These are phyloP conservation scores for Penicillium roqueforti DNA, from an alignment of 495 filamentous ascomycete genomes.

Conservation along the genomic window DNA sequence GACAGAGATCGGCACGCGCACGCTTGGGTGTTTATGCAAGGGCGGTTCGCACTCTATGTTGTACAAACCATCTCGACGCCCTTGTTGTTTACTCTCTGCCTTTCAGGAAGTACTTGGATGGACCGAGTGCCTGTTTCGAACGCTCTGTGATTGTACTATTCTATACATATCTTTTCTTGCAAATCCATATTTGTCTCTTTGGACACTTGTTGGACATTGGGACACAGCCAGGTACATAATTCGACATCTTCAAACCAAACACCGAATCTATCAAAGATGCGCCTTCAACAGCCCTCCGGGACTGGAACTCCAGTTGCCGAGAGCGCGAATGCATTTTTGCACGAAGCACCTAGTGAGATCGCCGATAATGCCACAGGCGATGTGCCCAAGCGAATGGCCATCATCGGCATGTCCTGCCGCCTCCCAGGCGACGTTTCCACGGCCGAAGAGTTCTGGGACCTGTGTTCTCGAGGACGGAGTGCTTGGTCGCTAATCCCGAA, in stretches of 20 bases:
- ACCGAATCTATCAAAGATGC: constrained; percentile 13
- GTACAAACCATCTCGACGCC: constrained; percentile 4
- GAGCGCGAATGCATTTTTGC: background rate
- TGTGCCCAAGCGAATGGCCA: constrained; percentile 33
- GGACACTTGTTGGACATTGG: constrained; percentile 7
- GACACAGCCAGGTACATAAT: constrained; percentile 14
- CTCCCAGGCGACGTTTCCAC: constrained; percentile 49
- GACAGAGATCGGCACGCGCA: constrained; percentile 10
- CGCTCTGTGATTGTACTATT: constrained; percentile 9
- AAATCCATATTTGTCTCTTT: constrained; percentile 1
- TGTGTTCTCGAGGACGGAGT: constrained; percentile 32
- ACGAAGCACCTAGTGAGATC: background rate
- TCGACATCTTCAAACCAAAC: constrained; percentile 8
- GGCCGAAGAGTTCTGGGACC: constrained; percentile 54
- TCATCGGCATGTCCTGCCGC: constrained; percentile 48
- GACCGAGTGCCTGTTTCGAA: background rate
- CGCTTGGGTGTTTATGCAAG: constrained; percentile 13
- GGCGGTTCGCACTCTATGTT: too few relatives aligned
- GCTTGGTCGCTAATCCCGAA: constrained; percentile 25
- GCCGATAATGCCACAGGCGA: constrained; percentile 2
- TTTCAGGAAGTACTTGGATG: background rate
- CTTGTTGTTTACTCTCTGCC: background rate
- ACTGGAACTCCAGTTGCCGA: constrained; percentile 14
- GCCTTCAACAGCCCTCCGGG: constrained; percentile 20
- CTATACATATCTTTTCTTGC: constrained; percentile 4